These are phyloP conservation scores for Odonthalia washingtoniensis DNA, from an alignment of 31 red algal species.

Conservation along the genomic window DNA sequence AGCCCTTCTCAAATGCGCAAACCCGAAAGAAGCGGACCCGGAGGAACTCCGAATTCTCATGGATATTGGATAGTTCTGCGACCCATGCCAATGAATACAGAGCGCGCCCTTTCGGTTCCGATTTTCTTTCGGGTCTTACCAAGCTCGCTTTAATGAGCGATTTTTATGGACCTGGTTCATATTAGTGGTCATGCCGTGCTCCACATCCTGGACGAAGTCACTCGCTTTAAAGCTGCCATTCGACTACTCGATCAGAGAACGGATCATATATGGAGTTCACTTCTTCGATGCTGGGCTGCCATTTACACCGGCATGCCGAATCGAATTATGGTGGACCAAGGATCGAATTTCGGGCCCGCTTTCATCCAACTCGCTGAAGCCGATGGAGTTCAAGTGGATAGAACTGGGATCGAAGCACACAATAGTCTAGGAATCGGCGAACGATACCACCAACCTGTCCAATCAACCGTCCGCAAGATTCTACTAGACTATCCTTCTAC, in stretches of 20 bases:
- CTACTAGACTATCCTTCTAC: background rate
- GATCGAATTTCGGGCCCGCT: constrained; percentile 19
- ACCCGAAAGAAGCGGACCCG: constrained; percentile 15
- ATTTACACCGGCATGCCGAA: constrained; percentile 57
- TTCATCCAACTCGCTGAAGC: constrained; percentile 5
- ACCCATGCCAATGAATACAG: constrained; percentile 47
- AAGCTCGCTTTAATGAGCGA: constrained; percentile 26
- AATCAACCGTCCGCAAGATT: constrained; percentile 42
- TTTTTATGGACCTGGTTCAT: constrained; percentile 41
- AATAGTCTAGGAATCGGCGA: constrained; percentile 33
- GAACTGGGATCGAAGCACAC: constrained; percentile 47
- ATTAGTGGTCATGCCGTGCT: constrained; percentile 18
- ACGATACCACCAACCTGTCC: constrained; percentile 43
- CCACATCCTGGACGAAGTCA: constrained; percentile 43
- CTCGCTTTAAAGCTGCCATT: constrained; percentile 12
- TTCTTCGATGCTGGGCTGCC: constrained; percentile 21
- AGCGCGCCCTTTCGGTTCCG: constrained; percentile 23
- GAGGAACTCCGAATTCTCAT: background rate
- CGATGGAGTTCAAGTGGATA: constrained; percentile 2
- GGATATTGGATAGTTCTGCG: constrained; percentile 7
- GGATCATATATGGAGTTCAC: background rate
- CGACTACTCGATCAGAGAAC: constrained; percentile 12
- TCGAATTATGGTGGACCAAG: constrained; percentile 39
- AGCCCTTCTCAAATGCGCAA: background rate
- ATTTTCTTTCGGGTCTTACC: constrained; percentile 18